phyloP scores from a whole-genome alignment of 2,329 filamentous ascomycete species.

The Capronia epimyces region DNA sequence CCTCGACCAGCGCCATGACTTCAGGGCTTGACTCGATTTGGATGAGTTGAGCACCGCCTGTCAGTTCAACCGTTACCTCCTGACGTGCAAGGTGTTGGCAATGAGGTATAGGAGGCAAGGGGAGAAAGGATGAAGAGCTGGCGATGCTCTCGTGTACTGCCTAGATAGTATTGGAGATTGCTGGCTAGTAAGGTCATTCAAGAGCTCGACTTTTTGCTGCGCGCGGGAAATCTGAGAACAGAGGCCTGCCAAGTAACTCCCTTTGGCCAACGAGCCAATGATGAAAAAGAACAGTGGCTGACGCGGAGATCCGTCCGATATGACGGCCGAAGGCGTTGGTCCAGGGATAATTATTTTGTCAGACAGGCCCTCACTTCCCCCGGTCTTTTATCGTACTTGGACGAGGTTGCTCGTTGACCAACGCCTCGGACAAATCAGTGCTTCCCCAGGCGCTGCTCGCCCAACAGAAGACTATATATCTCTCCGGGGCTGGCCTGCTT shows the following conservation, averaged over 20 bases:
- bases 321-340: not conserved
- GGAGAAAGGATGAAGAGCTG: conserved; percentile 12
- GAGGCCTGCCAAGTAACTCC: conserved; percentile 8
- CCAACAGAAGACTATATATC: not conserved
- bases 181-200: conserved; percentile 16
- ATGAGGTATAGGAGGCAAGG: conserved; percentile 8
- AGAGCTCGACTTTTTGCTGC: conserved; percentile 18
- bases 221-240: conserved; percentile 19
- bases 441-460: not conserved
- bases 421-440: not conserved
- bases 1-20: conserved; percentile 33
- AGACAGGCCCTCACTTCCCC: not conserved
- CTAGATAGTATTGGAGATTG: conserved; percentile 2
- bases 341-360: not conserved
- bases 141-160: conserved; percentile 17
- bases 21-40: not conserved
- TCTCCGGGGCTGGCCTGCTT: not conserved
- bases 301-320: not conserved
- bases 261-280: not conserved
- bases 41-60: not conserved
- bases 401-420: not conserved
- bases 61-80: not conserved
- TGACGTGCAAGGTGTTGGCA: not conserved
- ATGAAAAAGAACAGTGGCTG: not conserved
- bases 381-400: not conserved